A percentile compares a stretch with the other conserved stretches of the same genome.
Conservation (phyloP, 2,329 filamentous ascomycete genomes). For the Emericellopsis cladophorae region DNA sequence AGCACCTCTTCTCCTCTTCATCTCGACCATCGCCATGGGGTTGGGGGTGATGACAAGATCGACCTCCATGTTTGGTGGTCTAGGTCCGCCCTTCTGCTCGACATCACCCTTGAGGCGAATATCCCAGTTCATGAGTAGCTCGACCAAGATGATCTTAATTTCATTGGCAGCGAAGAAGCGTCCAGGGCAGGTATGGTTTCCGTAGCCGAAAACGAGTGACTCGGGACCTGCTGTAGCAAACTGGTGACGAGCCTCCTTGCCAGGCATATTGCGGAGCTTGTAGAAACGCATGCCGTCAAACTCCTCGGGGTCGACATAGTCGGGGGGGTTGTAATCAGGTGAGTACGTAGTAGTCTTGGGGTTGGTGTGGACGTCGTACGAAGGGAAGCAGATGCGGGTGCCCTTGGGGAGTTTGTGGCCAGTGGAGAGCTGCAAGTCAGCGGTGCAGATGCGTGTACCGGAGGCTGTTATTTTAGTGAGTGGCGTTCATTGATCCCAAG, state of each 20-base stretch:
- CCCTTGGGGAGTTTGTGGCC: conserved; percentile 10
- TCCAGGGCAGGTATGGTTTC: conserved; percentile 26
- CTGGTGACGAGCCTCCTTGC: conserved; percentile 15
- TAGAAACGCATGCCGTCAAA: conserved; percentile 35
- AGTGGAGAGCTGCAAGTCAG: conserved; percentile 4
- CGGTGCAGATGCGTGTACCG: not conserved
- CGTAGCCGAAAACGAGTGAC: conserved; percentile 26
- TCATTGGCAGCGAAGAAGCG: conserved; percentile 27
- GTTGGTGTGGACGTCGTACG: not conserved
- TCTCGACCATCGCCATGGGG: not conserved
- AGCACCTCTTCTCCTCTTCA: not conserved
- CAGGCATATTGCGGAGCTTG: conserved; percentile 20
- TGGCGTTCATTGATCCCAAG: too few species aligned
- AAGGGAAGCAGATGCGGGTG: conserved; percentile 3
- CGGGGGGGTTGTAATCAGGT: conserved; percentile 17
- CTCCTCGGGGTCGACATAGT: conserved; percentile 22
- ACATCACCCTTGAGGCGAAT: not conserved
- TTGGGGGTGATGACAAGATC: not conserved
- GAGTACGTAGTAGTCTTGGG: not conserved
- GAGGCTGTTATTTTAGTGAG: not conserved
- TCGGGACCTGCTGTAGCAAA: conserved; percentile 34
- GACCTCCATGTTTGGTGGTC: not conserved
- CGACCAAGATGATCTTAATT: conserved; percentile 19
- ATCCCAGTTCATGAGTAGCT: conserved; percentile 12
- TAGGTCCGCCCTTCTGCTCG: not conserved